Conservation (phyloP, 2,329 filamentous ascomycete species). For the Calonectria fujianensis region DNA sequence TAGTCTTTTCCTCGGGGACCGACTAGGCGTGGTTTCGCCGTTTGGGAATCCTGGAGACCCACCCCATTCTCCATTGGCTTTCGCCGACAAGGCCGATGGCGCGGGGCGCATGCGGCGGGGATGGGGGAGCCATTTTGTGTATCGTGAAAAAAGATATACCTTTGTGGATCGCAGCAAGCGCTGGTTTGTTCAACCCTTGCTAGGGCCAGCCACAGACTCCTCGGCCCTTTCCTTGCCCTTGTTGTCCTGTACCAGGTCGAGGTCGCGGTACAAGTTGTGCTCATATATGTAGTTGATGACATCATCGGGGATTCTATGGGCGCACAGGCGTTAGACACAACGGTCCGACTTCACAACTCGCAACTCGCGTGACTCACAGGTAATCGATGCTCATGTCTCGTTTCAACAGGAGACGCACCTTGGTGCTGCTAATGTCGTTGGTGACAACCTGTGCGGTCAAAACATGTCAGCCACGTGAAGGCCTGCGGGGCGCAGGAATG, state of each 20-base stretch:
- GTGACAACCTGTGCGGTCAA: conserved; percentile 76
- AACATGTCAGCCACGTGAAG: conserved; percentile 57
- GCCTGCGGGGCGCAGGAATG: not conserved
- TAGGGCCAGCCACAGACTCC: conserved; percentile 48
- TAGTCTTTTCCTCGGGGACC: conserved; percentile 3
- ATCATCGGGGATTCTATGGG: conserved; percentile 74
- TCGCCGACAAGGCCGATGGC: conserved; percentile 16
- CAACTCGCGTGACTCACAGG: conserved; percentile 54
- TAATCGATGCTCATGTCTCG: conserved; percentile 90
- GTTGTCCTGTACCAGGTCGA: conserved; percentile 53
- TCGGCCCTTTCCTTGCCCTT: conserved; percentile 53
- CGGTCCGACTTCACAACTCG: not conserved
- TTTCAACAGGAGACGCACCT: conserved; percentile 87
- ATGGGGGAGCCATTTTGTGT: conserved; percentile 17
- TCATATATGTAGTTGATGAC: conserved; percentile 85
- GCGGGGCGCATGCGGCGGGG: conserved; percentile 11
- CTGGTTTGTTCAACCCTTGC: conserved; percentile 52
- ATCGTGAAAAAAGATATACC: conserved; percentile 26
- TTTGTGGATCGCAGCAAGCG: conserved; percentile 13
- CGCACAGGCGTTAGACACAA: conserved; percentile 25
- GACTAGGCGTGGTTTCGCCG: conserved; percentile 17
- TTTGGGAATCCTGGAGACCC: conserved; percentile 24
- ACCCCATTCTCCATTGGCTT: conserved; percentile 19
- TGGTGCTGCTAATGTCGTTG: conserved; percentile 87
- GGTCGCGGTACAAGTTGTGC: conserved; percentile 78